Base-by-base conservation (phyloP, 306 rosid genomes). In the Cucurbita argyrosperma region DNA sequence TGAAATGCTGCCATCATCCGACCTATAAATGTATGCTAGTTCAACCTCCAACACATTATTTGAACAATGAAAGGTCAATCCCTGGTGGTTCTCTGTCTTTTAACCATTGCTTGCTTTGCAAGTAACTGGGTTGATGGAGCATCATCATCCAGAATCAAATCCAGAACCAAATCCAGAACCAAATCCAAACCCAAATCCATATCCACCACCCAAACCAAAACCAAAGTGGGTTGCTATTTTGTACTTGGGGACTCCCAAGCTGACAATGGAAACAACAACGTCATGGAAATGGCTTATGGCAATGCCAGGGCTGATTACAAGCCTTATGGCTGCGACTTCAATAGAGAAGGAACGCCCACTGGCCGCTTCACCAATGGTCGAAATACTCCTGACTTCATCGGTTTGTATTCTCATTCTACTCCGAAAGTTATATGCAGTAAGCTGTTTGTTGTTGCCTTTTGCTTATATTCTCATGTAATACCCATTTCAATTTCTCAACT, bases 291-390 rank as follows among this genome's bases (percentile, higher is more conserved):
- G 7, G 87, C 79, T 59, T 6, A 0, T 0, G 85, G 95, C 0
- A 0, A 0, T 0, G 76, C 81, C 3, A 89, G 35, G 77, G 46
- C 53, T 7, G 77, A 89, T 77, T 87, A 77, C 76, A 1, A 2
- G 1, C 96, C 97, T 0, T 86, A 89, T 23, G 91, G 92, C 21
- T 77, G 87, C 50, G 97, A 87, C 79, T 78, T 79, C 43, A 68
- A 87, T 43, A 43, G 1, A 43, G 11, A 0, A 10, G 1, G 0
- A 75, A 77, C 3, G 0, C 70, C 96, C 9, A 82, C 86, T 0
- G 90, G 97, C 77, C 86, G 96, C 54, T 87, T 80, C 42, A 42
- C 80, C 75, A 91, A 89, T 50, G 91, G 83, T 3, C 53, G 12
- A 15, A 89, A 79, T 30, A 0, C 38, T 0, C 67, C 70, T 15